These are phyloP conservation scores for Trypanosoma theileri DNA, from an alignment of 208 protist species.

Conservation along the genomic window DNA sequence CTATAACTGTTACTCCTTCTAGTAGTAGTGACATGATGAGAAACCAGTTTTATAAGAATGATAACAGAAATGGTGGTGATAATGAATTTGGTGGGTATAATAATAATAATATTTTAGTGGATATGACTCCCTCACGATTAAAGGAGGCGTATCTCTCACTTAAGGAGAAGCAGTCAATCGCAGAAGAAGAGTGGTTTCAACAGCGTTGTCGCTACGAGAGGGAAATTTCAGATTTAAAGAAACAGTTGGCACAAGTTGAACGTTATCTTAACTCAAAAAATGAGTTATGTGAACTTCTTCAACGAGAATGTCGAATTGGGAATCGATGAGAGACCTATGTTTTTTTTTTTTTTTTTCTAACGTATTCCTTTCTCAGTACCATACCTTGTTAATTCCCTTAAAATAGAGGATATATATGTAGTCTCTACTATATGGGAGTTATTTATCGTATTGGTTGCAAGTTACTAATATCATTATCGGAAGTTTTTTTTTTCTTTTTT, in stretches of 20 bases:
- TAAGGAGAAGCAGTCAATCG: neutral
- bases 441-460: too few relatives aligned
- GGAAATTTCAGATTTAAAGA: constrained; percentile 5
- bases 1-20: neutral
- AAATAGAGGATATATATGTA: too few relatives aligned
- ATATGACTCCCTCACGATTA: neutral
- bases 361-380: too few relatives aligned
- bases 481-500: too few relatives aligned
- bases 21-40: neutral
- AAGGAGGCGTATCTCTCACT: constrained; percentile 2
- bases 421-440: too few relatives aligned
- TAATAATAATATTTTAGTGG: neutral
- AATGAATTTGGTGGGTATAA: neutral
- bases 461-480: too few relatives aligned
- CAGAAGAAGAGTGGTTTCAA: constrained; percentile 8
- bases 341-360: constrained; percentile 16
- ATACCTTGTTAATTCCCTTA: too few relatives aligned
- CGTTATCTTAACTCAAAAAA: neutral
- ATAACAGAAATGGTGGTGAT: too few relatives aligned
- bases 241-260: neutral
- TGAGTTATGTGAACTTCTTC: too few relatives aligned
- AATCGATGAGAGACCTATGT: neutral
- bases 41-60: too few relatives aligned
- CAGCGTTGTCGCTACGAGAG: constrained; percentile 1
- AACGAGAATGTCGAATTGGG: neutral